A percentile compares a stretch with the other conserved stretches of the same genome.
phyloP scores from a whole-genome alignment of 371 early-diverging fungal genomes.

The Mycotypha africana region DNA sequence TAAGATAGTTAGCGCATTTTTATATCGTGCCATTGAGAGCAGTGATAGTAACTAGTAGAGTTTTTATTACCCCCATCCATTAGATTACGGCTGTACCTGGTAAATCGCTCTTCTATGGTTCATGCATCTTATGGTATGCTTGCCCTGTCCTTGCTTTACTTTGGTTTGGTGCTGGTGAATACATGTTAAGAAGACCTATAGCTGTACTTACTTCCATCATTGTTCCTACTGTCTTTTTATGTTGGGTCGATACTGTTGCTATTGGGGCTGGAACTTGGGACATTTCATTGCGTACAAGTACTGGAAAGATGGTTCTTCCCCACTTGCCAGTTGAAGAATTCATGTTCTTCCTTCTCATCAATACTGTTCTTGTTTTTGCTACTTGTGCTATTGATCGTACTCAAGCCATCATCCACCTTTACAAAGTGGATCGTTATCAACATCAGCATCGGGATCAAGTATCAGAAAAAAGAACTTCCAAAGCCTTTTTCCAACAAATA shows the following conservation, averaged over 20 bases:
- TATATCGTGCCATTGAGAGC: too few species aligned
- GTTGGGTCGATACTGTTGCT: conserved; percentile 49
- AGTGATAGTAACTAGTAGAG: too few species aligned
- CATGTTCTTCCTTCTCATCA: conserved; percentile 52
- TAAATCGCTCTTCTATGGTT: conserved; percentile 48
- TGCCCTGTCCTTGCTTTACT: conserved; percentile 51
- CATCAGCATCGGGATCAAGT: not conserved
- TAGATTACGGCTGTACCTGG: conserved; percentile 32
- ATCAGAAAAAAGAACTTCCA: not conserved
- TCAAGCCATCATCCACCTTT: conserved; percentile 30
- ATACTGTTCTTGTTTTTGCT: conserved; percentile 56
- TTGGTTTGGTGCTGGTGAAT: conserved; percentile 53
- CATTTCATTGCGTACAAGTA: conserved; percentile 41
- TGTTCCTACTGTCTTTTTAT: conserved; percentile 46
- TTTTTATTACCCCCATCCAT: too few species aligned
- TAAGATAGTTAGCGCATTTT: too few species aligned
- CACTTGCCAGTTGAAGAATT: conserved; percentile 60
- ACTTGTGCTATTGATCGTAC: conserved; percentile 51
- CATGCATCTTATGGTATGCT: conserved; percentile 49
- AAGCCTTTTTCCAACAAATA: not conserved
- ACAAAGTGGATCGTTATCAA: not conserved
- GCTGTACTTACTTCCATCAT: conserved; percentile 25
- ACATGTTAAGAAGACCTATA: conserved; percentile 36
- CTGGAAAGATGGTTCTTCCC: conserved; percentile 37
- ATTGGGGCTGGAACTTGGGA: conserved; percentile 54